These are phyloP conservation scores for Anethum foeniculum DNA, from an alignment of 140 eudicot species.

Conservation along the genomic window DNA sequence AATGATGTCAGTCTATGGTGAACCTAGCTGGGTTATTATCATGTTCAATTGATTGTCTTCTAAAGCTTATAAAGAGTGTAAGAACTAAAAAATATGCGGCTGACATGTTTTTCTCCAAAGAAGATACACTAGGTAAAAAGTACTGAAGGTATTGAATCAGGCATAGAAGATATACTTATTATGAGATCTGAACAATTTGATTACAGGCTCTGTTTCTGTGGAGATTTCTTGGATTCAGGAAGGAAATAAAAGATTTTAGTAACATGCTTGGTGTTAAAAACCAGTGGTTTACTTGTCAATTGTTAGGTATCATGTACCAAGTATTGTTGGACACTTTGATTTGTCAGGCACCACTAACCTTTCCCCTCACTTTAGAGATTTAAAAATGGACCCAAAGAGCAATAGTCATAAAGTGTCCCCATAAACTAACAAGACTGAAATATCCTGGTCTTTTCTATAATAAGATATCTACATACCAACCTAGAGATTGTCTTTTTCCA, in stretches of 20 bases:
- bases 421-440: background rate
- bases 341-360: background rate
- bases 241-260: constrained; percentile 59
- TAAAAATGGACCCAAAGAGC: background rate
- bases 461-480: background rate
- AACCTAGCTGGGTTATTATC: constrained; percentile 95
- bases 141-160: constrained; percentile 59
- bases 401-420: background rate
- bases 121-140: constrained; percentile 81
- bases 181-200: constrained; percentile 39
- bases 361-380: background rate
- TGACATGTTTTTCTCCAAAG: constrained; percentile 32
- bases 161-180: constrained; percentile 37
- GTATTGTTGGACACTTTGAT: too few relatives aligned
- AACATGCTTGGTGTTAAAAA: constrained; percentile 44
- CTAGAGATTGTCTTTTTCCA: background rate
- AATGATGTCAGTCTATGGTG: constrained; percentile 99
- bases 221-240: constrained; percentile 46
- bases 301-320: background rate
- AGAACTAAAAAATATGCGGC: constrained; percentile 67
- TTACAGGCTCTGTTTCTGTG: constrained; percentile 42
- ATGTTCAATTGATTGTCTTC: constrained; percentile 60
- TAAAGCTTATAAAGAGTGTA: constrained; percentile 87
- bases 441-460: background rate
- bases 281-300: too few relatives aligned